These are phyloP conservation scores for Bisporella sp. DNA, from an alignment of 2,329 filamentous ascomycete genomes.

Conservation along the genomic window DNA sequence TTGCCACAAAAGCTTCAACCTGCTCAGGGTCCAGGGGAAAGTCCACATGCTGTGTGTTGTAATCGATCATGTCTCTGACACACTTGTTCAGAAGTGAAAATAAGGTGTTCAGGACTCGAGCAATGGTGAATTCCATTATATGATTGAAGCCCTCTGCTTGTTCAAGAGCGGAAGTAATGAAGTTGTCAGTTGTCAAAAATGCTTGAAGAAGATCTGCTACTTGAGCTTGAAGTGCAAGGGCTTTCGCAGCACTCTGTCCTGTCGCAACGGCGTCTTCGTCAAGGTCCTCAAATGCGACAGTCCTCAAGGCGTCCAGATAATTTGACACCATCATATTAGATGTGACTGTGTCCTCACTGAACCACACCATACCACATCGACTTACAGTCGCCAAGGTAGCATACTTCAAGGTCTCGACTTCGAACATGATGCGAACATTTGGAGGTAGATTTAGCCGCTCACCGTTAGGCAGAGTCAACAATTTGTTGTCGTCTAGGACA, in stretches of 20 bases:
- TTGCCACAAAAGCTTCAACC: conserved; percentile 80
- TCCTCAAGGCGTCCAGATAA: conserved; percentile 78
- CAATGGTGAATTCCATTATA: conserved; percentile 97
- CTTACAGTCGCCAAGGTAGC: conserved; percentile 97
- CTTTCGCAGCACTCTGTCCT: conserved; percentile 70
- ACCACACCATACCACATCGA: conserved; percentile 99
- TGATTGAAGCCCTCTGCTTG: conserved; percentile 76
- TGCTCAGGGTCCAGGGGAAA: conserved; percentile 89
- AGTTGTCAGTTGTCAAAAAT: conserved; percentile 70
- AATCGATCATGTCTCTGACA: conserved; percentile 87
- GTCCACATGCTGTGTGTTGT: conserved; percentile 89
- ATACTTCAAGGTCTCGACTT: conserved; percentile 96
- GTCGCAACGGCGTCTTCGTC: conserved; percentile 83
- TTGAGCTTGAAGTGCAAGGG: conserved; percentile 69
- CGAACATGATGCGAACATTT: conserved; percentile 99
- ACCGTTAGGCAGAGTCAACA: conserved; percentile 93
- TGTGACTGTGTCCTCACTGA: conserved; percentile 95
- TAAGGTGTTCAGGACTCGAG: conserved; percentile 82
- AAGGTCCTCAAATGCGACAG: conserved; percentile 84
- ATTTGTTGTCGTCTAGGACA: conserved; percentile 97
- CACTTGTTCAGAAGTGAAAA: conserved; percentile 95
- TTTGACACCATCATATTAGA: conserved; percentile 87
- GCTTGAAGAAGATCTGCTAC: conserved; percentile 73
- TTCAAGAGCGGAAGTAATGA: conserved; percentile 70
- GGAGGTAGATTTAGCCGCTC: conserved; percentile 90